Evolutionary conservation across 108 stramenopile genomes (phyloP).

Genomic region (Cylindrotheca closterium): DNA sequence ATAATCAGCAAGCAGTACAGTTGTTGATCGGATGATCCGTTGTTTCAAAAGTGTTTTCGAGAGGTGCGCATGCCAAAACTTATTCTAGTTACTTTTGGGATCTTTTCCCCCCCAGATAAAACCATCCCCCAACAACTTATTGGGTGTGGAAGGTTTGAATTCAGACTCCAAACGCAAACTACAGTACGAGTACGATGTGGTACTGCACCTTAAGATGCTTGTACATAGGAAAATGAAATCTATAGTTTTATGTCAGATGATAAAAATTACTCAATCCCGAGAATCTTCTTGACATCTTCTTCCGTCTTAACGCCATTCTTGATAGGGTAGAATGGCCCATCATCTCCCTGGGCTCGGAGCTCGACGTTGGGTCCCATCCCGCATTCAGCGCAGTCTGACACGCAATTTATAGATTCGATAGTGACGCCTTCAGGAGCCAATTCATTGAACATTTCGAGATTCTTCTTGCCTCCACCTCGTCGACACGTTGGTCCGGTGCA

Average conservation of each 20-base stretch:
- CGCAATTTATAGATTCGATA: conserved; percentile 66
- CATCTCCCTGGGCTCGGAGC: conserved; percentile 52
- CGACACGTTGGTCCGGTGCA: conserved; percentile 67
- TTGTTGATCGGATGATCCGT: not conserved
- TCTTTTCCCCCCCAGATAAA: too few relatives aligned
- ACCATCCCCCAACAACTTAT: too few relatives aligned
- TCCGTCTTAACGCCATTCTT: conserved; percentile 61
- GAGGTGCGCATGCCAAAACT: too few relatives aligned
- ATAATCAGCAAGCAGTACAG: not conserved
- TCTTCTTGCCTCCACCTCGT: conserved; percentile 51
- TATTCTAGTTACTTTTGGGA: too few relatives aligned
- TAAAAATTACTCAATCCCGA: conserved; percentile 39
- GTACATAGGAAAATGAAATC: too few relatives aligned
- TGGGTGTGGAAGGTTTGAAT: too few relatives aligned
- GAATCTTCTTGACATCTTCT: conserved; percentile 57
- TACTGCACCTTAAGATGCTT: too few relatives aligned
- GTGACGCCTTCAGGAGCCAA: conserved; percentile 35
- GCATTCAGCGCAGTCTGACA: conserved; percentile 75
- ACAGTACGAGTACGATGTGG: too few relatives aligned
- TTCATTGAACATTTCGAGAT: conserved; percentile 48
- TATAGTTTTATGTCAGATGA: too few relatives aligned
- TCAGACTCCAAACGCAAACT: too few relatives aligned
- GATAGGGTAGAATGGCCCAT: conserved; percentile 71
- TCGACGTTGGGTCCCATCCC: conserved; percentile 71
- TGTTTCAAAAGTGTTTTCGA: too few relatives aligned